Conservation (phyloP, 1,284 basidiomycete species). For the Jaminaea rosea region DNA sequence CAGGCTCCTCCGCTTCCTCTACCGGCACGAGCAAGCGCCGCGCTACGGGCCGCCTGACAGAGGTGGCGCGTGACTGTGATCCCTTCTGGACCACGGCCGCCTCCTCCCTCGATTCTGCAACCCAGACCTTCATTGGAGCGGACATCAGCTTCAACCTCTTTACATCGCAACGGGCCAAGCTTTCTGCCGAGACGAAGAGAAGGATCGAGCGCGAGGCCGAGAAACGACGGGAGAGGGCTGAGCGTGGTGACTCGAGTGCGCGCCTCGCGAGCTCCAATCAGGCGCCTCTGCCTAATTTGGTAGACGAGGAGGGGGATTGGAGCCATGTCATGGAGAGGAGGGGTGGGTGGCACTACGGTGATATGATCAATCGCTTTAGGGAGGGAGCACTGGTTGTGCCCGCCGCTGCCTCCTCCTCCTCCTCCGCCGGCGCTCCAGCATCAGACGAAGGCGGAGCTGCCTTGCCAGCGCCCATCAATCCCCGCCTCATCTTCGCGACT, state of each 20-base stretch:
- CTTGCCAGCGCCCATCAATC: neutral
- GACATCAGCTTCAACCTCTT: slow-evolving; percentile 43
- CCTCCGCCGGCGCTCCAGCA: neutral
- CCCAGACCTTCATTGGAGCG: slow-evolving; percentile 36
- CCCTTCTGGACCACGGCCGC: slow-evolving; percentile 43
- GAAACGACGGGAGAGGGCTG: slow-evolving; percentile 10
- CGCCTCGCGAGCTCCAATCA: slow-evolving; percentile 4
- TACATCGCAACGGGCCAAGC: slow-evolving; percentile 25
- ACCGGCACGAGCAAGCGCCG: too few species aligned
- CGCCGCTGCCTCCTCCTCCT: neutral
- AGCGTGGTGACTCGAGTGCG: neutral
- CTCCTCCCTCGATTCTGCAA: slow-evolving; percentile 18
- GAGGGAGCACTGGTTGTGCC: slow-evolving; percentile 6
- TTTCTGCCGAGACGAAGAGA: slow-evolving; percentile 14
- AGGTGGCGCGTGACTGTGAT: slow-evolving; percentile 40
- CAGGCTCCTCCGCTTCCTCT: slow-evolving; percentile 8
- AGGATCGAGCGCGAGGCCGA: slow-evolving; percentile 17
- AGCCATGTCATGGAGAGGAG: slow-evolving; percentile 35
- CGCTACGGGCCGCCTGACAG: slow-evolving; percentile 16
- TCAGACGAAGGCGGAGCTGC: neutral
- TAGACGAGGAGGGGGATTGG: slow-evolving; percentile 3
- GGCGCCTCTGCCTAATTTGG: neutral
- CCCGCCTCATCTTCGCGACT: slow-evolving; percentile 28
- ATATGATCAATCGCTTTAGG: slow-evolving; percentile 37
- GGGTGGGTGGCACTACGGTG: slow-evolving; percentile 39